Evolutionary conservation across 306 rosid genomes (phyloP), one percentile per base, ranked within the genome.

Genomic region (Medicago truncatula): DNA sequence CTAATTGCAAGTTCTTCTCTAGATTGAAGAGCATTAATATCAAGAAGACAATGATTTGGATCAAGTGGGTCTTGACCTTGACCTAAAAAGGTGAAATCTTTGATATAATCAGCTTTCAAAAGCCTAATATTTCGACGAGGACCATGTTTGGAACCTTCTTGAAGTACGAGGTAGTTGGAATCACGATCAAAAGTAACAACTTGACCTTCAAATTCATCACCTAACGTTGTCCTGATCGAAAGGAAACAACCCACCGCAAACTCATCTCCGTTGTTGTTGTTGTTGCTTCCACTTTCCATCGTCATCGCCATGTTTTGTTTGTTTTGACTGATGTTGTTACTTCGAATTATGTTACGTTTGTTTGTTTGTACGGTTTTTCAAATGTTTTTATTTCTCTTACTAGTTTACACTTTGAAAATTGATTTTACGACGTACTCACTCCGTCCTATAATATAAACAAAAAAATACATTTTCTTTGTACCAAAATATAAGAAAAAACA

Each of bases 151-250:
- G 78, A 82, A 73, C 90, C 87, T 76, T 95, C 97, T 63, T 92
- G 99, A 81, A 95, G 93, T 62, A 89, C 88, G 75, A 95, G 96
- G 77, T 89, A 86, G 89, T 89, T 95, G 65, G 98, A 88, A 75
- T 71, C 70, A 67, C 96, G 96, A 77, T 95, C 98, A 69, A 85
- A 95, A 85, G 98, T 79, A 69, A 95, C 82, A 80, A 95, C 90
- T 52, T 95, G 98, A 43, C 87, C 98, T 71, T 90, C 86, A 40
- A 95, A 92, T 70, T 92, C 93, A 63, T 92, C 99, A 25, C 98
- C 92, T 57, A 92, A 73, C 12, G 93, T 88, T 63, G 99, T 95
- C 76, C 88, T 92, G 84, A 95, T 87, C 76, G 91, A 89, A 21
- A 95, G 87, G 71, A 89, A 38, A 83, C 93, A 88, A 12, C 99